These are phyloP conservation scores for Tympanopsis confertula DNA, from an alignment of 2,329 filamentous ascomycete species.

Conservation along the genomic window DNA sequence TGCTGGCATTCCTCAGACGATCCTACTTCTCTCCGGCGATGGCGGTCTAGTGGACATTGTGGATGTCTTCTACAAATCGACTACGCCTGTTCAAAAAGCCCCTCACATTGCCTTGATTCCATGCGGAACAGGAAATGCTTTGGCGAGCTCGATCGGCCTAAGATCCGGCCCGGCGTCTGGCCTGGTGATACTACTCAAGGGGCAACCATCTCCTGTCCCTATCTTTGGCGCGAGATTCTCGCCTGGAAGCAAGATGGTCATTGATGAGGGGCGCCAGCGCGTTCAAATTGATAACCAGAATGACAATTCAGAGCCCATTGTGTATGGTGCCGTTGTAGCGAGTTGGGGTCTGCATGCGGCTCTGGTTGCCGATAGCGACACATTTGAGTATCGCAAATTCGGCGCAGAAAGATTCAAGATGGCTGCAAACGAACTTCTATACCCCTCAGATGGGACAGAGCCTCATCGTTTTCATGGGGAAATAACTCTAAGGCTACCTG, in stretches of 20 bases:
- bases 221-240: constrained; percentile 23
- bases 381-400: constrained; percentile 42
- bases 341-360: constrained; percentile 52
- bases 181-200: constrained; percentile 18
- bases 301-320: constrained; percentile 9
- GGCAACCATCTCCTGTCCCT: constrained; percentile 19
- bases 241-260: constrained; percentile 19
- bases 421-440: constrained; percentile 46
- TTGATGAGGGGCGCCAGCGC: constrained; percentile 23
- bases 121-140: constrained; percentile 34
- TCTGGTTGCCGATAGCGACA: constrained; percentile 52
- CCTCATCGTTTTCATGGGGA: constrained; percentile 39
- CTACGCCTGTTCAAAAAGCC: constrained; percentile 14
- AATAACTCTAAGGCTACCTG: constrained; percentile 25
- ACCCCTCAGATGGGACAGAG: constrained; percentile 33
- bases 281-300: constrained; percentile 7
- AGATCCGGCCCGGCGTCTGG: constrained; percentile 13
- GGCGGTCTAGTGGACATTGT: constrained; percentile 47
- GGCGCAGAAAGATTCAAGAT: constrained; percentile 47
- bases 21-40: constrained; percentile 48
- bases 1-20: constrained; percentile 27
- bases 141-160: constrained; percentile 23
- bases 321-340: constrained; percentile 46
- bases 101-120: constrained; percentile 39
- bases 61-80: constrained; percentile 30